Conservation (phyloP, 306 rosid genomes). For the Phaseolus lunatus region DNA sequence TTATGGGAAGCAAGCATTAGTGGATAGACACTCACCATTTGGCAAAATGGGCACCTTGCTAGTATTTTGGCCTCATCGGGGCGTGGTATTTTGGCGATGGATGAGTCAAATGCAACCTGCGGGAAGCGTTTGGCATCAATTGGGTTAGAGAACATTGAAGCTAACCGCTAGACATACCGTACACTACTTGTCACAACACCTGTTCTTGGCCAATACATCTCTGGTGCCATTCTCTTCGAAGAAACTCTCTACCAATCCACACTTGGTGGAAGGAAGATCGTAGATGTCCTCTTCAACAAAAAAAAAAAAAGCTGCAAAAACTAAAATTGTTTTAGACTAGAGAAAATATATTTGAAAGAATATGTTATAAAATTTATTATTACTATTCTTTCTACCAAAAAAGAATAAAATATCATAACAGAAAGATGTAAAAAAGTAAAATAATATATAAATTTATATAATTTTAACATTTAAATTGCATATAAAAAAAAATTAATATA, state of each 20-base stretch:
- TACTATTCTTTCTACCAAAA: no score
- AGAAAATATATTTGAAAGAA: no score
- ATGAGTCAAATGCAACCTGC: conserved; percentile 92
- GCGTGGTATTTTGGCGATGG: conserved; percentile 93
- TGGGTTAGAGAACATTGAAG: conserved; percentile 90
- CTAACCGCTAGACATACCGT: conserved; percentile 83
- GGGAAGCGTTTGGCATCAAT: conserved; percentile 91
- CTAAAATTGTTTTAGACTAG: no score
- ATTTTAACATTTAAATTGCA: no score
- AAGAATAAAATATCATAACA: no score
- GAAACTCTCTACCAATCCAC: conserved; percentile 93
- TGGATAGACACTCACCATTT: conserved; percentile 56
- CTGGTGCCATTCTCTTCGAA: conserved; percentile 91
- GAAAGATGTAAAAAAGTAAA: no score
- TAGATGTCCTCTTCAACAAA: conserved; percentile 70
- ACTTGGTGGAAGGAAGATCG: conserved; percentile 74
- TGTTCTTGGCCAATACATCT: conserved; percentile 73
- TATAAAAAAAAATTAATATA: no score
- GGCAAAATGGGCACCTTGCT: conserved; percentile 90
- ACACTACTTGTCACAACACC: conserved; percentile 75
- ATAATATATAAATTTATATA: no score
- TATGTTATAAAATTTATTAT: no score
- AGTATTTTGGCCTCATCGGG: conserved; percentile 91
- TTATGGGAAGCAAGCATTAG: neutral
- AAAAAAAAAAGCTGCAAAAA: no score